Conservation (phyloP, 2,329 filamentous ascomycete genomes). For the Aspergillus caelatus region DNA sequence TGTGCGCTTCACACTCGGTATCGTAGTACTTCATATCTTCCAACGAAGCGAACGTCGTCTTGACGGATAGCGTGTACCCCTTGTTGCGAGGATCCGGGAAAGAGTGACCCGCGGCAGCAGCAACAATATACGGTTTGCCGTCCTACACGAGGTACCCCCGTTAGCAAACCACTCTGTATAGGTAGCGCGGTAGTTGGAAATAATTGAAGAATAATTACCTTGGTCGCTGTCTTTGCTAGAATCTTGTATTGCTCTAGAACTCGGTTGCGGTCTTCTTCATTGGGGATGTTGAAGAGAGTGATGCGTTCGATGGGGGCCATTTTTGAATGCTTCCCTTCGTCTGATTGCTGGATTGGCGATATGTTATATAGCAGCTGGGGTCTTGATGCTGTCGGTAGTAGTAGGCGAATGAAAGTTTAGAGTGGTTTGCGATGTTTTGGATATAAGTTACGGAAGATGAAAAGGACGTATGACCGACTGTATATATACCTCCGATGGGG, state of each 20-base stretch:
- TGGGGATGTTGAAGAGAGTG: conserved; percentile 58
- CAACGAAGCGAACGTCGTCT: conserved; percentile 64
- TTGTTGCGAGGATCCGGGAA: conserved; percentile 63
- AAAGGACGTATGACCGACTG: not conserved
- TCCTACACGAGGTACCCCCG: conserved; percentile 51
- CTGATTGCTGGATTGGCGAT: not conserved
- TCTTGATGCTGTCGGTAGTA: not conserved
- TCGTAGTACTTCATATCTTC: conserved; percentile 75
- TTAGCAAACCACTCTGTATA: not conserved
- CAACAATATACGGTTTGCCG: conserved; percentile 70
- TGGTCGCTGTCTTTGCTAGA: conserved; percentile 47
- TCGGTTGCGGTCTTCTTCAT: conserved; percentile 46
- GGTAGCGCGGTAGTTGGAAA: too few species aligned
- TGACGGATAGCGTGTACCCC: conserved; percentile 67
- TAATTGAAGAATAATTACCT: conserved; percentile 33
- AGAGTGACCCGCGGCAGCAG: conserved; percentile 57
- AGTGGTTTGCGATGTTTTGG: not conserved
- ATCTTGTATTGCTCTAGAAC: conserved; percentile 50
- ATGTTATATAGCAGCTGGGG: not conserved
- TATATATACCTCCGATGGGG: not conserved
- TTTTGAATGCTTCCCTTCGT: conserved; percentile 4
- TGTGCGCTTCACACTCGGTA: conserved; percentile 59
- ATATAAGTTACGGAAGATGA: not conserved
- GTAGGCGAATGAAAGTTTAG: not conserved
- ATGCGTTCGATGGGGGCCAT: conserved; percentile 53